phyloP scores from a whole-genome alignment of 331 rosid species.

The Malus hybrid region DNA sequence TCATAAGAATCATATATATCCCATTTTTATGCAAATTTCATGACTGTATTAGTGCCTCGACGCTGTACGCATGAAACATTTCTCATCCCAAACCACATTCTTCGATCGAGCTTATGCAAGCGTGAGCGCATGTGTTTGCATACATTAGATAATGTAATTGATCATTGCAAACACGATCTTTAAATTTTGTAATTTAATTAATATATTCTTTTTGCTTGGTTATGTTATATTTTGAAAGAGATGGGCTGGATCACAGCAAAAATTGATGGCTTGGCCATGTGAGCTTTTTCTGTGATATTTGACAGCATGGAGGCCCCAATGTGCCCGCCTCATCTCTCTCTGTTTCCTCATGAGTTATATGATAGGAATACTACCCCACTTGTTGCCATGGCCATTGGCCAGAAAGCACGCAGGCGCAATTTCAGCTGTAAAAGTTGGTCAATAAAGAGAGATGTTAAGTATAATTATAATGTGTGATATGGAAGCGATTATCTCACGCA shows the following conservation, averaged over 20 bases:
- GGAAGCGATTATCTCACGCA: too few relatives aligned
- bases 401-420: conserved; percentile 19
- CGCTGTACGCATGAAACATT: too few relatives aligned
- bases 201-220: background rate
- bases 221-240: background rate
- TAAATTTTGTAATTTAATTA: background rate
- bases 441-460: background rate
- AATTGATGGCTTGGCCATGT: conserved; percentile 15
- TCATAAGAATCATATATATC: background rate
- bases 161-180: conserved; percentile 4
- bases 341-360: background rate
- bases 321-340: background rate
- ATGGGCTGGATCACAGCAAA: conserved; percentile 1
- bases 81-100: background rate
- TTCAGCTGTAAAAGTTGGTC: conserved; percentile 25
- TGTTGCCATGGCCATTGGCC: background rate
- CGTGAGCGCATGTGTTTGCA: background rate
- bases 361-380: background rate
- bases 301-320: conserved; percentile 13
- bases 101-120: background rate
- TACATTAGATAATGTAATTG: background rate
- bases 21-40: background rate
- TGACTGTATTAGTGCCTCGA: background rate
- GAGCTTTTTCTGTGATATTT: conserved; percentile 6
- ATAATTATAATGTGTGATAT: too few relatives aligned